A percentile compares a stretch with the other conserved stretches of the same genome.
phyloP scores from a whole-genome alignment of 768 basidiomycete species.

The Lentinula boryana region DNA sequence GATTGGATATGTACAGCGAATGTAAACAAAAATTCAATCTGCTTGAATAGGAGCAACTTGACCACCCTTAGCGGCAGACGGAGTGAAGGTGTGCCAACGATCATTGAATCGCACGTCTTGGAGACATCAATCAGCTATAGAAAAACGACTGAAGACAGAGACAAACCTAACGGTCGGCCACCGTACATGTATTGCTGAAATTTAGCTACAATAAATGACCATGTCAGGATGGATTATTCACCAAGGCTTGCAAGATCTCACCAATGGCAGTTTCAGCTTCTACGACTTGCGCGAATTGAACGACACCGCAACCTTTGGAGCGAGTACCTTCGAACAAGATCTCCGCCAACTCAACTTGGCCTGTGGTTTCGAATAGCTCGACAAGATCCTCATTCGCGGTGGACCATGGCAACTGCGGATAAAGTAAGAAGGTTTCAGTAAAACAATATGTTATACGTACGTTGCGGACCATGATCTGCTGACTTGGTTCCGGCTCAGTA shows the following conservation, averaged over 20 bases:
- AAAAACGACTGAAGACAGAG: background rate
- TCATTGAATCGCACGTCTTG: conserved; percentile 92
- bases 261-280: conserved; percentile 96
- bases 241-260: conserved; percentile 23
- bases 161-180: conserved; percentile 76
- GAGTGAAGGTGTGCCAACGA: conserved; percentile 91
- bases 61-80: conserved; percentile 84
- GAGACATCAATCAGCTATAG: background rate
- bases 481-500: conserved; percentile 75
- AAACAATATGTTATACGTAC: conserved; percentile 48
- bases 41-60: conserved; percentile 63
- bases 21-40: conserved; percentile 24
- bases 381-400: conserved; percentile 98
- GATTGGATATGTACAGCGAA: background rate
- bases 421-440: background rate
- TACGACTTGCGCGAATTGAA: conserved; percentile 81
- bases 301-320: conserved; percentile 93
- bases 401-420: conserved; percentile 86
- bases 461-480: conserved; percentile 98
- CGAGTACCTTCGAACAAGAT: conserved; percentile 90
- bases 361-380: conserved; percentile 96
- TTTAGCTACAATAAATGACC: conserved; percentile 49
- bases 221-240: background rate
- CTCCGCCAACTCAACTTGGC: conserved; percentile 90
- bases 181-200: conserved; percentile 97